These are phyloP conservation scores for Parachaetomium inaequale DNA, from an alignment of 495 filamentous ascomycete species.

Conservation along the genomic window DNA sequence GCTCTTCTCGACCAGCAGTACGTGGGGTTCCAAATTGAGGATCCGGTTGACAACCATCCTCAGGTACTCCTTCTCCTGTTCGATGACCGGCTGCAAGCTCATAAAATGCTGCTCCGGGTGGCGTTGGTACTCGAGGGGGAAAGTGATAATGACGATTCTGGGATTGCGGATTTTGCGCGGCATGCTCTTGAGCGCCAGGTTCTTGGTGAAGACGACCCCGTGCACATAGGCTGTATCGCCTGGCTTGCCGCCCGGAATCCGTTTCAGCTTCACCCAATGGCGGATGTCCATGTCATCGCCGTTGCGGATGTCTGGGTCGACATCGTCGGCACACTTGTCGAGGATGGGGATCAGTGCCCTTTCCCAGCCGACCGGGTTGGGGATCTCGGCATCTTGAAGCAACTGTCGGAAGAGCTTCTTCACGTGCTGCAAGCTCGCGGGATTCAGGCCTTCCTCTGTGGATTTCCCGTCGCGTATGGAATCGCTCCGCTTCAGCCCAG, in stretches of 20 bases:
- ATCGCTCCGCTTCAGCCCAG: constrained; percentile 66
- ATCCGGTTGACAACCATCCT: constrained; percentile 93
- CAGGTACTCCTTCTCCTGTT: constrained; percentile 93
- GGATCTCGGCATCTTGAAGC: constrained; percentile 69
- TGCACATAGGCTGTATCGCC: constrained; percentile 92
- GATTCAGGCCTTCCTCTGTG: constrained; percentile 76
- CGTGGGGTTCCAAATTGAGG: constrained; percentile 71
- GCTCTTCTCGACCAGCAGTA: constrained; percentile 84
- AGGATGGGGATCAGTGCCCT: constrained; percentile 87
- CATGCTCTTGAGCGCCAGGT: constrained; percentile 94
- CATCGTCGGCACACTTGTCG: constrained; percentile 86
- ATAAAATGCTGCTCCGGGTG: constrained; percentile 92
- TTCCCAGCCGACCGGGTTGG: constrained; percentile 76
- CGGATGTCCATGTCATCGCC: constrained; percentile 96
- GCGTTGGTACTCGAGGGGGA: constrained; percentile 92
- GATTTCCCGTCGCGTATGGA: constrained; percentile 76
- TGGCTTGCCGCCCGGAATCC: constrained; percentile 83
- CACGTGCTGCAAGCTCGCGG: constrained; percentile 83
- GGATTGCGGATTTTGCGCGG: constrained; percentile 77
- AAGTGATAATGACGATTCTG: constrained; percentile 87
- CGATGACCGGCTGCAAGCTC: constrained; percentile 95
- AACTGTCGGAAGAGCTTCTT: constrained; percentile 79
- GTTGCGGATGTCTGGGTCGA: constrained; percentile 82
- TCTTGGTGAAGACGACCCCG: constrained; percentile 95
- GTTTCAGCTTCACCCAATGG: constrained; percentile 98